Percentiles rank a stretch among this genome's conserved stretches.
Conservation (phyloP, 2,329 filamentous ascomycete genomes). For the Fusarium compactum region DNA sequence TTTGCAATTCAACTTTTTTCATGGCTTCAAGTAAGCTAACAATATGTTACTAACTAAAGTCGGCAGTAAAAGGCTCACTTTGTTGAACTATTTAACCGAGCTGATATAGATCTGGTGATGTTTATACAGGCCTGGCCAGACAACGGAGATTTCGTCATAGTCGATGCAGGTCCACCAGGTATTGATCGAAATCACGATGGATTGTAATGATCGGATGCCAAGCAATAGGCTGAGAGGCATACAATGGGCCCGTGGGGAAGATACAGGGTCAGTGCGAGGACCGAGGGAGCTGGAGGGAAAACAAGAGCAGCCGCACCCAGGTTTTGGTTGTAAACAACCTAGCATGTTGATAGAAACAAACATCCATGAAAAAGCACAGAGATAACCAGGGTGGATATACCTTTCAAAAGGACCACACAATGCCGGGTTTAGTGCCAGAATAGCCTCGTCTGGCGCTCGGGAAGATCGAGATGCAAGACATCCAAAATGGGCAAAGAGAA, state of each 20-base stretch:
- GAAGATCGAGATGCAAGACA: conserved; percentile 50
- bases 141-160: conserved; percentile 22
- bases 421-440: conserved; percentile 44
- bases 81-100: not conserved
- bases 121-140: conserved; percentile 11
- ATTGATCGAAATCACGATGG: conserved; percentile 14
- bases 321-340: conserved; percentile 16
- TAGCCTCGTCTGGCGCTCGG: conserved; percentile 45
- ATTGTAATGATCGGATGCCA: not conserved
- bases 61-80: not conserved
- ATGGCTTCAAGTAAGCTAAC: not conserved
- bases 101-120: conserved; percentile 8
- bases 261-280: conserved; percentile 18
- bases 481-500: conserved; percentile 28
- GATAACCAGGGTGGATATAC: conserved; percentile 23
- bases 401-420: conserved; percentile 20
- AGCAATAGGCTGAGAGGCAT: conserved; percentile 16
- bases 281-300: not conserved
- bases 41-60: not conserved
- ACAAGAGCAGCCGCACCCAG: conserved; percentile 3
- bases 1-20: not conserved
- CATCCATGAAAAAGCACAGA: conserved; percentile 14
- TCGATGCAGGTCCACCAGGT: conserved; percentile 24
- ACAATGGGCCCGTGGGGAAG: conserved; percentile 16
- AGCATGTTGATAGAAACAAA: conserved; percentile 22